phyloP scores from a whole-genome alignment of 2,329 filamentous ascomycete genomes.

The Penicillium palitans region DNA sequence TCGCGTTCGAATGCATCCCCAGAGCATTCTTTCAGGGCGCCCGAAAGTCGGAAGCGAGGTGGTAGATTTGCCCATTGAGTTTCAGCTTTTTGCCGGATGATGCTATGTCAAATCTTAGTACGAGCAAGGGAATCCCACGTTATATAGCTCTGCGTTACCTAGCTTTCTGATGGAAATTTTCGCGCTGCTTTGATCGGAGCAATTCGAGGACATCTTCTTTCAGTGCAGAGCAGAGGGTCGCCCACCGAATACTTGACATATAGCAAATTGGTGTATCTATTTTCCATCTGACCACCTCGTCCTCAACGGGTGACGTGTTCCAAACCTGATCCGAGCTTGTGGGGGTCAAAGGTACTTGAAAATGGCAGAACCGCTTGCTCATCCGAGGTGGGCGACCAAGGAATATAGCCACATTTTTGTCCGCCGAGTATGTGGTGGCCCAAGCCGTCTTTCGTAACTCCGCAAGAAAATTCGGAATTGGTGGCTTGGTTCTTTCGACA shows the following conservation, averaged over 20 bases:
- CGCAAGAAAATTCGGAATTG: slow-evolving; percentile 38
- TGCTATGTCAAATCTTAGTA: slow-evolving; percentile 18
- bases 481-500: slow-evolving; percentile 28
- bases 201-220: slow-evolving; percentile 31
- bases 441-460: slow-evolving; percentile 44
- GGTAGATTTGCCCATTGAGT: slow-evolving; percentile 26
- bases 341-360: slow-evolving; percentile 31
- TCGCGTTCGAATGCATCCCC: slow-evolving; percentile 28
- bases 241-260: slow-evolving; percentile 29
- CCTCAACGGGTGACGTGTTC: slow-evolving; percentile 15
- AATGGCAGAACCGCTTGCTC: slow-evolving; percentile 42
- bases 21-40: slow-evolving; percentile 22
- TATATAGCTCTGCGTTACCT: slow-evolving; percentile 9
- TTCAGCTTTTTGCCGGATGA: slow-evolving; percentile 24
- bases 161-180: slow-evolving; percentile 17
- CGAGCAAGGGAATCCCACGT: not conserved
- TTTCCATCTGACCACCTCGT: not conserved
- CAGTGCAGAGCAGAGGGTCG: slow-evolving; percentile 28
- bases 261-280: slow-evolving; percentile 18
- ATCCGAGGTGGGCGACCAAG: slow-evolving; percentile 51
- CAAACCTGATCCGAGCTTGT: not conserved
- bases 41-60: slow-evolving; percentile 21
- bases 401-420: slow-evolving; percentile 52
- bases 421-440: slow-evolving; percentile 46
- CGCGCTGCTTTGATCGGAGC: slow-evolving; percentile 24